phyloP scores from a whole-genome alignment of 345 rosid genomes.

The Salix exigua region DNA sequence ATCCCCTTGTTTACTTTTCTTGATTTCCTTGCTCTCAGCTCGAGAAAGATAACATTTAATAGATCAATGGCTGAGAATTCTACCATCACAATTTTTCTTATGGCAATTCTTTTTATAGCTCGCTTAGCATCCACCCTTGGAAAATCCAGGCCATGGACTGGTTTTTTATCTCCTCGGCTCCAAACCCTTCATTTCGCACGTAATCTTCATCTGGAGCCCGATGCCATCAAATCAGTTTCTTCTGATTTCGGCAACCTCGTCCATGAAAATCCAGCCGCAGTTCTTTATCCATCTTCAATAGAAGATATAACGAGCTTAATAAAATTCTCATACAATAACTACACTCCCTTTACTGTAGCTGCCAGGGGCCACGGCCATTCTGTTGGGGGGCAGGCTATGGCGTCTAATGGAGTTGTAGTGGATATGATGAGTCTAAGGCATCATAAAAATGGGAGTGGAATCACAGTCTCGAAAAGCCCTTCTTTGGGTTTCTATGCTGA shows the following conservation, averaged over 20 bases:
- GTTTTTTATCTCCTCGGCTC: slow-evolving; percentile 14
- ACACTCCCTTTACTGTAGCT: slow-evolving; percentile 46
- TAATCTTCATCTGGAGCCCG: slow-evolving; percentile 40
- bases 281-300: slow-evolving; percentile 56
- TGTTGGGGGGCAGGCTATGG: slow-evolving; percentile 81
- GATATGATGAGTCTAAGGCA: slow-evolving; percentile 68
- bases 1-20: not conserved
- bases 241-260: slow-evolving; percentile 65
- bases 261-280: slow-evolving; percentile 48
- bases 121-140: slow-evolving; percentile 24
- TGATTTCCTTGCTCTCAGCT: not conserved
- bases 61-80: slow-evolving; percentile 29
- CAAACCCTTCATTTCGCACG: slow-evolving; percentile 14
- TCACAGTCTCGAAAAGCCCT: slow-evolving; percentile 11
- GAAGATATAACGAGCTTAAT: slow-evolving; percentile 49
- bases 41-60: not conserved
- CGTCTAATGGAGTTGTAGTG: slow-evolving; percentile 67
- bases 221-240: slow-evolving; percentile 43
- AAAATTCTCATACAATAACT: slow-evolving; percentile 31
- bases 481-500: slow-evolving; percentile 42
- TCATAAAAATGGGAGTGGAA: slow-evolving; percentile 21
- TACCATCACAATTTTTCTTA: slow-evolving; percentile 19
- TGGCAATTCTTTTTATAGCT: slow-evolving; percentile 30
- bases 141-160: slow-evolving; percentile 21
- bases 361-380: slow-evolving; percentile 96